Conservation (phyloP, 2,329 filamentous ascomycete species). For the Lojkania enalia region DNA sequence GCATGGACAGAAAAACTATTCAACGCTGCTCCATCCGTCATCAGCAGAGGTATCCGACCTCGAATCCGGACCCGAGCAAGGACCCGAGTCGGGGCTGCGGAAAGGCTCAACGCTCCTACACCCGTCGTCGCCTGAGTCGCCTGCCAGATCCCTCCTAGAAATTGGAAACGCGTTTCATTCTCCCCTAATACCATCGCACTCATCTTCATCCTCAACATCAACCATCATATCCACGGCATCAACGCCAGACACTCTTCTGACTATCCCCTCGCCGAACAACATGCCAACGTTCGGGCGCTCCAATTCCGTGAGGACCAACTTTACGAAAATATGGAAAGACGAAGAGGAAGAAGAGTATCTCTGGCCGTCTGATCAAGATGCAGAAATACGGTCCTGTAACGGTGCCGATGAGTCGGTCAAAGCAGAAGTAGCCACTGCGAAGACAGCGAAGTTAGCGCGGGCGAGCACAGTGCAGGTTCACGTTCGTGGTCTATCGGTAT, state of each 20-base stretch:
- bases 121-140: conserved; percentile 18
- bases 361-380: neutral
- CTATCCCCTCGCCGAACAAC: neutral
- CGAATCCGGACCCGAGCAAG: too few species aligned
- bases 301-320: too few species aligned
- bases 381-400: too few species aligned
- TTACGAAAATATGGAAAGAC: conserved; percentile 1
- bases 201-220: conserved; percentile 27
- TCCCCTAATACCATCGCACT: neutral
- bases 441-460: conserved; percentile 1
- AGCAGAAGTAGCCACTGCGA: neutral
- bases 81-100: neutral
- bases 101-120: conserved; percentile 20
- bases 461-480: conserved; percentile 5
- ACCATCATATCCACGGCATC: neutral
- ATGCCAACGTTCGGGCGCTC: neutral
- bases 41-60: too few species aligned
- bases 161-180: too few species aligned
- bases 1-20: too few species aligned
- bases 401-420: neutral
- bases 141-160: neutral
- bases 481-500: too few species aligned
- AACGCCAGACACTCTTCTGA: neutral
- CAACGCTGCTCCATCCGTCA: too few species aligned
- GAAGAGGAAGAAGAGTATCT: neutral